These are phyloP conservation scores for Brassica juncea DNA, from an alignment of 345 rosid species.

Conservation along the genomic window DNA sequence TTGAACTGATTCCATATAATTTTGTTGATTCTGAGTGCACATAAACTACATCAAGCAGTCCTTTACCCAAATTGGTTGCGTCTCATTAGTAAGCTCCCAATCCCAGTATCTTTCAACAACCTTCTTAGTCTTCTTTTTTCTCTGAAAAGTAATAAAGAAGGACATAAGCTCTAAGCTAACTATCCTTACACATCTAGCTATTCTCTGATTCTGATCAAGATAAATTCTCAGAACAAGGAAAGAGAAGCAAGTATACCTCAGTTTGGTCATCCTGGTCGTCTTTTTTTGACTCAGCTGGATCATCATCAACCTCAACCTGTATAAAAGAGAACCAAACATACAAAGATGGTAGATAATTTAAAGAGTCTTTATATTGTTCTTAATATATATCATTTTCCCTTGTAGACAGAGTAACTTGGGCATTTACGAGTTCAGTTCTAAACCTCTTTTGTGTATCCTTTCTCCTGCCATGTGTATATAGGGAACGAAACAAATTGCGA, in stretches of 20 bases:
- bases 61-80: conserved; percentile 91
- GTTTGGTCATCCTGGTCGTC: conserved; percentile 54
- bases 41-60: conserved; percentile 2
- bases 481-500: conserved; percentile 99
- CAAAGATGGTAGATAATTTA: too few species aligned
- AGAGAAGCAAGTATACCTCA: conserved; percentile 51
- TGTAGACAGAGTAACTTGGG: not conserved
- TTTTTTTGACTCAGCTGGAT: conserved; percentile 72
- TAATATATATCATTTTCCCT: not conserved
- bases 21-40: conserved; percentile 3
- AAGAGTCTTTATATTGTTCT: too few species aligned
- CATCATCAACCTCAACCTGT: conserved; percentile 96
- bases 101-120: conserved; percentile 97
- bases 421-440: not conserved
- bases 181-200: conserved; percentile 9
- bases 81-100: conserved; percentile 95
- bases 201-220: conserved; percentile 5
- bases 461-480: conserved; percentile 97
- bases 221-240: not conserved
- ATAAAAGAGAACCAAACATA: not conserved
- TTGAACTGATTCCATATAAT: not conserved
- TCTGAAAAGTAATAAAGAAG: conserved; percentile 44
- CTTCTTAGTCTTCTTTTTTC: conserved; percentile 90
- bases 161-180: conserved; percentile 3
- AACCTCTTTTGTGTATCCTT: conserved; percentile 97